Conservation (phyloP, 2,329 filamentous ascomycete species). For the Diaporthe sp. region DNA sequence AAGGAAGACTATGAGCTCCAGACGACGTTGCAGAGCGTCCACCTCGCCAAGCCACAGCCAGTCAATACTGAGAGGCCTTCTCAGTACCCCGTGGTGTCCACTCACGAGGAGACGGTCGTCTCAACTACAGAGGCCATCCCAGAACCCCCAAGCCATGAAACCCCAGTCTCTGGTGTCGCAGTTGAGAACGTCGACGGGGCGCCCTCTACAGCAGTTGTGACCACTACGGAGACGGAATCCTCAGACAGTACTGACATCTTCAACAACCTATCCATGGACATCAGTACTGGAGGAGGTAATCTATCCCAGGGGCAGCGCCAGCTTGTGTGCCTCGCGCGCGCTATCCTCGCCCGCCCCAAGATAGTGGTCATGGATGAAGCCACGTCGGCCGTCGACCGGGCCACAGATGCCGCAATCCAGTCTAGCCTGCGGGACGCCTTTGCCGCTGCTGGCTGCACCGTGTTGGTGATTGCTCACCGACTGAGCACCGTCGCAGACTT, state of each 20-base stretch:
- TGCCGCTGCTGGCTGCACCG: constrained; percentile 66
- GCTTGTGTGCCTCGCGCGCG: constrained; percentile 62
- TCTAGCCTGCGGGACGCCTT: constrained; percentile 63
- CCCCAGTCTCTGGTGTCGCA: neutral
- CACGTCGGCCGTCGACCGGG: constrained; percentile 66
- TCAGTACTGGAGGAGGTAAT: constrained; percentile 51
- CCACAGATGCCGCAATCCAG: constrained; percentile 71
- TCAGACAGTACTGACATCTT: constrained; percentile 47
- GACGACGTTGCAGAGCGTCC: constrained; percentile 70
- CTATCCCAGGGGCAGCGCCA: constrained; percentile 64
- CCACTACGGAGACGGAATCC: constrained; percentile 31
- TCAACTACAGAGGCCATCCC: constrained; percentile 39
- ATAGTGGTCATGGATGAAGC: constrained; percentile 59
- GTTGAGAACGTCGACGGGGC: constrained; percentile 30
- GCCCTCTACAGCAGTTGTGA: constrained; percentile 17
- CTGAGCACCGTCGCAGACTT: constrained; percentile 64
- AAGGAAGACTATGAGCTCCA: constrained; percentile 73
- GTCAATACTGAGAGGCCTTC: constrained; percentile 52
- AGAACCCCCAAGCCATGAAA: constrained; percentile 19
- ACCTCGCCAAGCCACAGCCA: constrained; percentile 65
- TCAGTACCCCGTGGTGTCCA: constrained; percentile 34
- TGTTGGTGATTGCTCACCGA: constrained; percentile 59
- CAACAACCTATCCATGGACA: constrained; percentile 49
- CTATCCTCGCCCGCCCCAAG: constrained; percentile 56
- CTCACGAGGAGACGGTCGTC: constrained; percentile 42